These are phyloP conservation scores for Termitomyces sp. DNA, from an alignment of 768 basidiomycete genomes.

Conservation along the genomic window DNA sequence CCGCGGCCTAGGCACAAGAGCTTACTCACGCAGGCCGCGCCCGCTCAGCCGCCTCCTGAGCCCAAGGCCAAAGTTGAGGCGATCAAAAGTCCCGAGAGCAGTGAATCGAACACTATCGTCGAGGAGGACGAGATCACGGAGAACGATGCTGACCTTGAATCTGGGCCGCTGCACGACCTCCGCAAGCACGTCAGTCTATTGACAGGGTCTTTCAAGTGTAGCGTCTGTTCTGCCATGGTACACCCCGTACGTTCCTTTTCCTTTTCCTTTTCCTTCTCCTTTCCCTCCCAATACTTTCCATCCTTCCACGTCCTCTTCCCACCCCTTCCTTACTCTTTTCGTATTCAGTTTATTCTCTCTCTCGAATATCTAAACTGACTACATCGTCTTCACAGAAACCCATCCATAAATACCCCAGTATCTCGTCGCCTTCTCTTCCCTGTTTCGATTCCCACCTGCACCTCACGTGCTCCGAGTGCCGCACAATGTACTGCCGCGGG, in stretches of 20 bases:
- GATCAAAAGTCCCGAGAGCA: neutral
- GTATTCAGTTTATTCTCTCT: neutral
- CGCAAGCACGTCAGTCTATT: constrained; percentile 5
- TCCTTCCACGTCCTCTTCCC: neutral
- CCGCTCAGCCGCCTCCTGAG: neutral
- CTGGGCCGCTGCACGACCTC: constrained; percentile 6
- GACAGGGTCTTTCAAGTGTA: constrained; percentile 9
- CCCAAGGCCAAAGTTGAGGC: neutral
- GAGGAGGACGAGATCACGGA: constrained; percentile 1
- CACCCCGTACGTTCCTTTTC: constrained; percentile 4
- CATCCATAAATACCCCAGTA: neutral
- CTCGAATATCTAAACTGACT: neutral
- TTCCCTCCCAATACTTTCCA: neutral
- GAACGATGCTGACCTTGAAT: neutral
- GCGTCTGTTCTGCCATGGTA: neutral
- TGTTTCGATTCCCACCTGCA: constrained; percentile 8
- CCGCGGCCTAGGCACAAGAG: neutral
- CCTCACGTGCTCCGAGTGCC: constrained; percentile 11
- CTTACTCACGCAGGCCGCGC: neutral
- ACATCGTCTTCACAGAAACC: neutral
- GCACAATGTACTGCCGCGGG: constrained; percentile 15
- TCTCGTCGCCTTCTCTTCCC: neutral
- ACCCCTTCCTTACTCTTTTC: neutral
- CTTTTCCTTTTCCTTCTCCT: neutral
- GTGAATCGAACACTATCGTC: neutral